Conservation (phyloP, 2,329 filamentous ascomycete genomes). For the Endocalyx cinctus region DNA sequence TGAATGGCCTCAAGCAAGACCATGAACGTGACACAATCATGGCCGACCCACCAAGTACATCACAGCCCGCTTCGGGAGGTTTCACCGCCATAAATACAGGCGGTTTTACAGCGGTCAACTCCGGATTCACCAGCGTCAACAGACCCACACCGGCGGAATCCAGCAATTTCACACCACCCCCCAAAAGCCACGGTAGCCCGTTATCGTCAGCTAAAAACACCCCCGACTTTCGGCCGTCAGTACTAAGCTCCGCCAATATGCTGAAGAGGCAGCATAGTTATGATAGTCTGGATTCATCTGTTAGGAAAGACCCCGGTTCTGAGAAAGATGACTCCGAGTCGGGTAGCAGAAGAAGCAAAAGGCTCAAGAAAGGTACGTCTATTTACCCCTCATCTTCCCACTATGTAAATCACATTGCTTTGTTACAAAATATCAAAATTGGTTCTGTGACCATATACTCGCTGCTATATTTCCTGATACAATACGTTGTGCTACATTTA, state of each 20-base stretch:
- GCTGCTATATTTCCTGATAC: slow-evolving; percentile 3
- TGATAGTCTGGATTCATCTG: slow-evolving; percentile 46
- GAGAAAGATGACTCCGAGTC: slow-evolving; percentile 58
- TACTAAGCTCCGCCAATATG: slow-evolving; percentile 50
- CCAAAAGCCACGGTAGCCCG: slow-evolving; percentile 59
- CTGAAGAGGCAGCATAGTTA: slow-evolving; percentile 75
- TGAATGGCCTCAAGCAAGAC: slow-evolving; percentile 42
- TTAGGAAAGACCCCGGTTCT: slow-evolving; percentile 41
- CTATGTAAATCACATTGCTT: background rate
- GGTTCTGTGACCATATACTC: background rate
- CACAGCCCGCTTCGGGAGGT: slow-evolving; percentile 43
- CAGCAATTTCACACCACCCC: slow-evolving; percentile 58
- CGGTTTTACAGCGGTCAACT: slow-evolving; percentile 72
- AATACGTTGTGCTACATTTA: slow-evolving; percentile 5
- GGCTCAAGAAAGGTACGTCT: slow-evolving; percentile 75
- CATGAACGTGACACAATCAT: slow-evolving; percentile 44
- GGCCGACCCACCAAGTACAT: slow-evolving; percentile 38
- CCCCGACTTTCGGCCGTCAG: slow-evolving; percentile 57
- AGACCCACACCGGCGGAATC: slow-evolving; percentile 36
- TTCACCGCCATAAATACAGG: slow-evolving; percentile 58
- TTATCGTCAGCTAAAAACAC: slow-evolving; percentile 60
- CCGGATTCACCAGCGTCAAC: slow-evolving; percentile 65
- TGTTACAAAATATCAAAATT: too few species aligned
- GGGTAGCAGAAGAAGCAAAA: slow-evolving; percentile 80
- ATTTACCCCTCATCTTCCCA: slow-evolving; percentile 7